Evolutionary conservation across 2,329 filamentous ascomycete species (phyloP).

Genomic region (Apiospora hydei): DNA sequence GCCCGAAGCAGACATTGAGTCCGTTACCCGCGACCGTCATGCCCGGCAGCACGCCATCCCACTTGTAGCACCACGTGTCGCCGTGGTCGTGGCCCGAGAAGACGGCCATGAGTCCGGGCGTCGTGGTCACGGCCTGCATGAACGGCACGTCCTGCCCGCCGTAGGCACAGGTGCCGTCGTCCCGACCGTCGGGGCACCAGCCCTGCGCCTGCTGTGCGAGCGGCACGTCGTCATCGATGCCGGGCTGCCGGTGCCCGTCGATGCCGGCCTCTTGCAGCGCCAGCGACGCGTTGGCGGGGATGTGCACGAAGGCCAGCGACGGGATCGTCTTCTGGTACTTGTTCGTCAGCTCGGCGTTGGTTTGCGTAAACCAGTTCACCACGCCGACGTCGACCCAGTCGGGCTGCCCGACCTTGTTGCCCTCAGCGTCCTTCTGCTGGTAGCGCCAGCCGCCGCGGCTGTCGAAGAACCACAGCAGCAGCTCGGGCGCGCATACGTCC

Average conservation of each 20-base stretch:
- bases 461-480: constrained; percentile 78
- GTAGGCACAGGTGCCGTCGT: constrained; percentile 48
- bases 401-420: constrained; percentile 44
- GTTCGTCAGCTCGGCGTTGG: constrained; percentile 40
- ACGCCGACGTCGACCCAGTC: constrained; percentile 55
- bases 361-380: constrained; percentile 53
- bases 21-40: constrained; percentile 47
- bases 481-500: constrained; percentile 44
- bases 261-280: constrained; percentile 49
- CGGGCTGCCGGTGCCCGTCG: constrained; percentile 48
- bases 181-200: constrained; percentile 50
- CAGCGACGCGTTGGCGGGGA: constrained; percentile 52
- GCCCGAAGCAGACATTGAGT: constrained; percentile 61
- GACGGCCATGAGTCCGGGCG: constrained; percentile 61
- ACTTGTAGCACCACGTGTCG: constrained; percentile 64
- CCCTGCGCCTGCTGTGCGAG: constrained; percentile 52
- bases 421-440: constrained; percentile 44
- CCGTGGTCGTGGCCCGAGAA: constrained; percentile 74
- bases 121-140: constrained; percentile 65
- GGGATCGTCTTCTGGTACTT: constrained; percentile 47
- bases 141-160: constrained; percentile 65
- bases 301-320: constrained; percentile 57
- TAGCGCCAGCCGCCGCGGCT: constrained; percentile 64
- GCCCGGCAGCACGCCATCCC: constrained; percentile 44
- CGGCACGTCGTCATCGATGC: constrained; percentile 54